phyloP scores from a whole-genome alignment of 306 rosid genomes.

The Prunus campanulata region DNA sequence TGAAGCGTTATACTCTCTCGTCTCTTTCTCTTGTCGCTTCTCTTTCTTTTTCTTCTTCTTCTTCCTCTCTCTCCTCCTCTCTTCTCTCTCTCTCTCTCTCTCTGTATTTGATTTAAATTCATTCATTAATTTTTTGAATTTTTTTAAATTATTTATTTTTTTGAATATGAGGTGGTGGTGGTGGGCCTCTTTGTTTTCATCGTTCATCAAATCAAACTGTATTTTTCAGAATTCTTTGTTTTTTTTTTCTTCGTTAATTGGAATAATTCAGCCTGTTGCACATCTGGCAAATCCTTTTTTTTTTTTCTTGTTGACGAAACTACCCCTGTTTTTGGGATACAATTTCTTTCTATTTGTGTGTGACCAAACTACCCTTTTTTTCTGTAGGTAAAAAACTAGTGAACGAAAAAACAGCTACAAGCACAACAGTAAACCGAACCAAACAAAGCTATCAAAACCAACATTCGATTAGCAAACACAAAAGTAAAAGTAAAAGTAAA shows the following conservation, averaged over 20 bases:
- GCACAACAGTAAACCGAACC: background rate
- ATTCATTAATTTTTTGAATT: background rate
- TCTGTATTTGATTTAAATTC: background rate
- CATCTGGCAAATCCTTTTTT: constrained; percentile 22
- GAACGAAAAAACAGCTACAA: background rate
- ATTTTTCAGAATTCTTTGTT: constrained; percentile 3
- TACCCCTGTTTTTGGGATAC: background rate
- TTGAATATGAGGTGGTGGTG: background rate
- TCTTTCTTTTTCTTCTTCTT: constrained; percentile 26
- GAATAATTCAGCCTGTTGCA: constrained; percentile 26
- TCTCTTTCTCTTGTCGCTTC: background rate
- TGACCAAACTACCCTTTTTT: background rate
- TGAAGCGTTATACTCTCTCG: background rate
- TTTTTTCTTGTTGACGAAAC: constrained; percentile 17
- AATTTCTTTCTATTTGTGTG: background rate
- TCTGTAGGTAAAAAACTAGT: background rate
- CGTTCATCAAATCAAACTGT: constrained; percentile 28
- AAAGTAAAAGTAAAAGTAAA: no score
- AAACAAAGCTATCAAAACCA: background rate
- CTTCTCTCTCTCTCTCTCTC: constrained; percentile 8
- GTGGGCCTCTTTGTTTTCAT: constrained; percentile 31
- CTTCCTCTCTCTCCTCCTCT: constrained; percentile 1
- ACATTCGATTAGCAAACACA: no score
- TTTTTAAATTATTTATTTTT: background rate
- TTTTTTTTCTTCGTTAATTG: background rate